Base-by-base conservation (phyloP, 345 rosid species). In the Atalantia buxifolia region DNA sequence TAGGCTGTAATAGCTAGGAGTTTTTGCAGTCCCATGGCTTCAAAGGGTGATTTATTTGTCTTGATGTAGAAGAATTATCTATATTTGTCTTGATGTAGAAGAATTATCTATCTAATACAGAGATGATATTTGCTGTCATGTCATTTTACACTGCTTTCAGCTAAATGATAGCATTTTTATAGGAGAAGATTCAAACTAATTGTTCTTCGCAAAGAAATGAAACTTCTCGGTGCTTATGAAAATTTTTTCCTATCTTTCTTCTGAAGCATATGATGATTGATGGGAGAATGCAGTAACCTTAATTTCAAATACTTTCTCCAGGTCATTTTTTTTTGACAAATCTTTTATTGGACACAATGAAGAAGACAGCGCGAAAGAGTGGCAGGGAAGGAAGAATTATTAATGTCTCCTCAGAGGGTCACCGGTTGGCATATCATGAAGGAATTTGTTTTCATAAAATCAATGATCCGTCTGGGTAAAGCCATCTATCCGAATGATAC, bases 321-420 rank as follows among this genome's bases (percentile, higher is more conserved):
- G 96, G 96, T 72, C 96, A 93, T 85, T 93, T 93, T 84, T 92
- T 92, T 71, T 68, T 93, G 83, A 88, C 94, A 3, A 85, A 83
- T 55, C 94, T 89, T 75, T 83, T 92, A 78, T 79, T 92, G 91
- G 94, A 89, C 12, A 88, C 77, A 0, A 93, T 92, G 94, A 93
- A 88, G 88, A 88, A 89, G 77, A 86, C 96, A 48, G 89, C 90
- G 27, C 81, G 13, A 36, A 82, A 86, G 83, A 87, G 91, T 76
- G 83, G 72, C 48, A 88, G 77, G 79, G 91, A 90, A 87, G 94
- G 98, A 78, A 88, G 97, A 81, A 88, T 92, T 75, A 83, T 90
- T n/a, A 86, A 84, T 38, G 92, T 92, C 22, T 83, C 94, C 13
- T 93, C 97, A 21, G 87, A 81, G 72, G 93, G 83, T 79, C 96